These are phyloP conservation scores for Rhododendron ovatum DNA, from an alignment of 148 eudicot genomes.

Conservation along the genomic window DNA sequence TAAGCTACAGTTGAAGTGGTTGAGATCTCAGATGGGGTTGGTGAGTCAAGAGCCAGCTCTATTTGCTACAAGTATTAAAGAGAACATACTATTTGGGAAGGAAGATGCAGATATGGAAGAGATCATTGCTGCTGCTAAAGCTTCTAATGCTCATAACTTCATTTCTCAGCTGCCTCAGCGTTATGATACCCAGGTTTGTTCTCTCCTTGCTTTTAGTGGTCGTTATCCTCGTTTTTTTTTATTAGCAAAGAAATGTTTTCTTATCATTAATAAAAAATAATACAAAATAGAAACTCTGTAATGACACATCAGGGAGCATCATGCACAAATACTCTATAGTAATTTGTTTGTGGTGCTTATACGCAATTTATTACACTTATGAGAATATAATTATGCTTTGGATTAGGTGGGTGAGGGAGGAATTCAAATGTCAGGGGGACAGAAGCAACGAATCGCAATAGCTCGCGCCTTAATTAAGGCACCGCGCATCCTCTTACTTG, in stretches of 20 bases:
- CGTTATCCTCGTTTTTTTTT: no score
- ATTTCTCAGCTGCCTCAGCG: slow-evolving; percentile 77
- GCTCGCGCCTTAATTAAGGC: background rate
- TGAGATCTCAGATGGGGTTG: slow-evolving; percentile 83
- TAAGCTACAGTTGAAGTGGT: slow-evolving; percentile 75
- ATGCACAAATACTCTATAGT: no score
- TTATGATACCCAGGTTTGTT: slow-evolving; percentile 71
- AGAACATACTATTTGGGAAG: slow-evolving; percentile 85
- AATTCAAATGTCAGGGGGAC: background rate
- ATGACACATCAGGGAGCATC: no score
- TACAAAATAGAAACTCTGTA: no score
- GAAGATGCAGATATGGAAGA: slow-evolving; percentile 73
- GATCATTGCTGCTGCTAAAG: slow-evolving; percentile 71
- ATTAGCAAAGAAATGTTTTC: no score
- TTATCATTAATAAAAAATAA: no score
- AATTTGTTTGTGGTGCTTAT: no score
- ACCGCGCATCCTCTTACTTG: background rate
- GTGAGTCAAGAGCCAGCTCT: slow-evolving; percentile 94
- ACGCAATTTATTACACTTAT: no score
- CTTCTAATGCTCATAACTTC: slow-evolving; percentile 88
- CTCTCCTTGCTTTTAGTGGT: background rate
- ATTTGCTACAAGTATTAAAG: slow-evolving; percentile 75
- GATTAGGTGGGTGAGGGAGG: background rate
- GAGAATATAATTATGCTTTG: background rate
- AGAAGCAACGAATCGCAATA: background rate